These are phyloP conservation scores for Fomes fomentarius DNA, from an alignment of 1,284 basidiomycete species.

Conservation along the genomic window DNA sequence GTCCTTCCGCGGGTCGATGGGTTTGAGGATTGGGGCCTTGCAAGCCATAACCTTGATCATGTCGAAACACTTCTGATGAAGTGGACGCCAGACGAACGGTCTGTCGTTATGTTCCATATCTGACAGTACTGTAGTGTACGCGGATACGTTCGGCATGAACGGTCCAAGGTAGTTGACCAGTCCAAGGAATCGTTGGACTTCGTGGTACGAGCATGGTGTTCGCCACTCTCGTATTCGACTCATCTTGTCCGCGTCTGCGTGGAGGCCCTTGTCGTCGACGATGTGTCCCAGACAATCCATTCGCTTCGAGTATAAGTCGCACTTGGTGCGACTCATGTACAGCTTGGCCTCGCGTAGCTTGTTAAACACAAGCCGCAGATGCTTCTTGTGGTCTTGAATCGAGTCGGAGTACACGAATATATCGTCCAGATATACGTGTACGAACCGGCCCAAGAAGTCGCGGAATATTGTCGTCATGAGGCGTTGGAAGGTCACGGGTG, in stretches of 20 bases:
- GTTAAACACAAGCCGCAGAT: conserved; percentile 31
- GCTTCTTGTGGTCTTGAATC: conserved; percentile 35
- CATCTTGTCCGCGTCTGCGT: conserved; percentile 34
- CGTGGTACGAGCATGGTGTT: conserved; percentile 36
- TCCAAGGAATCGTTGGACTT: conserved; percentile 45
- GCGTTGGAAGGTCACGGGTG: conserved; percentile 37
- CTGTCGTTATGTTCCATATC: conserved; percentile 19
- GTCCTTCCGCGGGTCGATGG: conserved; percentile 32
- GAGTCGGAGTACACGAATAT: too few species aligned
- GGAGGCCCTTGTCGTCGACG: conserved; percentile 33
- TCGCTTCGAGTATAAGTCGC: conserved; percentile 23
- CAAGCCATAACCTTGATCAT: too few species aligned
- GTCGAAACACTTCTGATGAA: too few species aligned
- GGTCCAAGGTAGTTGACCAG: too few species aligned
- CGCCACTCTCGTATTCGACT: conserved; percentile 22
- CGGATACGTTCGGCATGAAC: conserved; percentile 41
- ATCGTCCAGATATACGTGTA: conserved; percentile 40
- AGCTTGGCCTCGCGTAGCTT: conserved; percentile 25
- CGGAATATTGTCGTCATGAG: conserved; percentile 38
- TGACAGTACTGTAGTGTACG: conserved; percentile 30
- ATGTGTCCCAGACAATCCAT: conserved; percentile 36
- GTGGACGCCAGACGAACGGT: too few species aligned
- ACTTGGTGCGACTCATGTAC: conserved; percentile 30
- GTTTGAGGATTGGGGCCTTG: too few species aligned
- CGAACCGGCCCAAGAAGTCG: conserved; percentile 30